Conservation (phyloP, 805 yeast species). For the Diddensiella transvaalensis region DNA sequence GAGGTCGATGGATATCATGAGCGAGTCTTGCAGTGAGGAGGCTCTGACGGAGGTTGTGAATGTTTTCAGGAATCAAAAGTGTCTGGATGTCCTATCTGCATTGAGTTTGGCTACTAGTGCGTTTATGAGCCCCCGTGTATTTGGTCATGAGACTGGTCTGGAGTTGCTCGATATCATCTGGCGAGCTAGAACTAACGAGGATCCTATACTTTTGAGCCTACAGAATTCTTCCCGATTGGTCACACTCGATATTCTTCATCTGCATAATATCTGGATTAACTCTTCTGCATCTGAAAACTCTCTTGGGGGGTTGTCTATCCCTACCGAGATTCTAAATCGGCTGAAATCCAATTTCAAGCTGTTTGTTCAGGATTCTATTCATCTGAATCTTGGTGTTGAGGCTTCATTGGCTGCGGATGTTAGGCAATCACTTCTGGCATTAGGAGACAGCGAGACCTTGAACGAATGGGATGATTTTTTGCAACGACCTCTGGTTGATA, state of each 20-base stretch:
- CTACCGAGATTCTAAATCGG: conserved; percentile 13
- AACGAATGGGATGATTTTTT: conserved; percentile 7
- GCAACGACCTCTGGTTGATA: neutral
- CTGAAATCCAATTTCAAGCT: conserved; percentile 9
- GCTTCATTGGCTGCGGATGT: conserved; percentile 4
- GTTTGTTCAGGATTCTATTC: conserved; percentile 19
- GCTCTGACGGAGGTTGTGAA: conserved; percentile 9
- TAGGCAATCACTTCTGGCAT: conserved; percentile 3
- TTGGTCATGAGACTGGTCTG: conserved; percentile 14
- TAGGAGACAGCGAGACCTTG: conserved; percentile 10
- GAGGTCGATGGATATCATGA: neutral
- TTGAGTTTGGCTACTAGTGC: conserved; percentile 17
- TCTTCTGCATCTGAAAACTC: conserved; percentile 13
- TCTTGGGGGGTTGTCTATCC: conserved; percentile 20
- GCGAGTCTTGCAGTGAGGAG: conserved; percentile 9
- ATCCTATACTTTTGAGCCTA: conserved; percentile 15
- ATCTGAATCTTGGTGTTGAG: conserved; percentile 1
- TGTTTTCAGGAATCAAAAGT: conserved; percentile 4
- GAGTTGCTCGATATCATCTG: conserved; percentile 23
- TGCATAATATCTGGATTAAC: conserved; percentile 20
- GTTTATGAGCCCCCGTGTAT: conserved; percentile 20
- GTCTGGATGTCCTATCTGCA: conserved; percentile 17
- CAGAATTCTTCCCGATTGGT: conserved; percentile 11
- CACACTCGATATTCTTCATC: conserved; percentile 12
- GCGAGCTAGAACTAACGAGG: conserved; percentile 19